phyloP scores from a whole-genome alignment of 495 filamentous ascomycete species.

The Aspergillus hancockii region DNA sequence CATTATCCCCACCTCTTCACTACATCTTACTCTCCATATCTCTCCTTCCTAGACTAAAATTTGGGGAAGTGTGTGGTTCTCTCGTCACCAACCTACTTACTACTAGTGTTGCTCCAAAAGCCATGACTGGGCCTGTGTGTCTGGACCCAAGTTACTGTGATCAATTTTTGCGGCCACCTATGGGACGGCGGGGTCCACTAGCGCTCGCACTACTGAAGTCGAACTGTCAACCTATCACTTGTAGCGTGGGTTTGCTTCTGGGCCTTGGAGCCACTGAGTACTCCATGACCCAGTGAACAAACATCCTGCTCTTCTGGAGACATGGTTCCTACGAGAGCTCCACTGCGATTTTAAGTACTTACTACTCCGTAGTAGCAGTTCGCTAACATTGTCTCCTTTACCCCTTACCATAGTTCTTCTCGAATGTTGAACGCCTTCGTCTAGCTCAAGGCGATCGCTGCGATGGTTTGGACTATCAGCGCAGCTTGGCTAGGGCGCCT shows the following conservation, averaged over 20 bases:
- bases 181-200: constrained; percentile 29
- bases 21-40: not conserved
- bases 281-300: not conserved
- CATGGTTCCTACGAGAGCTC: constrained; percentile 10
- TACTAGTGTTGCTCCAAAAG: no score
- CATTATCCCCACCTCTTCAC: not conserved
- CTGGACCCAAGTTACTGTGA: no score
- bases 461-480: constrained; percentile 25
- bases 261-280: constrained; percentile 3
- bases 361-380: no score
- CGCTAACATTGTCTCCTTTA: constrained; percentile 21
- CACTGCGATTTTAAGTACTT: constrained; percentile 2
- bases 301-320: constrained; percentile 2
- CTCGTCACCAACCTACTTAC: no score
- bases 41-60: not conserved
- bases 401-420: constrained; percentile 37
- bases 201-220: constrained; percentile 24
- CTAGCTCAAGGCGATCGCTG: constrained; percentile 32
- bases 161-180: constrained; percentile 13
- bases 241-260: constrained; percentile 21
- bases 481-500: constrained; percentile 7
- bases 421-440: constrained; percentile 40
- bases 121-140: no score
- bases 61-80: not conserved
- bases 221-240: constrained; percentile 24